A percentile compares a stretch with the other conserved stretches of the same genome.
phyloP scores from a whole-genome alignment of 1,139 yeast genomes.

The Suhomyces bolitotheri region DNA sequence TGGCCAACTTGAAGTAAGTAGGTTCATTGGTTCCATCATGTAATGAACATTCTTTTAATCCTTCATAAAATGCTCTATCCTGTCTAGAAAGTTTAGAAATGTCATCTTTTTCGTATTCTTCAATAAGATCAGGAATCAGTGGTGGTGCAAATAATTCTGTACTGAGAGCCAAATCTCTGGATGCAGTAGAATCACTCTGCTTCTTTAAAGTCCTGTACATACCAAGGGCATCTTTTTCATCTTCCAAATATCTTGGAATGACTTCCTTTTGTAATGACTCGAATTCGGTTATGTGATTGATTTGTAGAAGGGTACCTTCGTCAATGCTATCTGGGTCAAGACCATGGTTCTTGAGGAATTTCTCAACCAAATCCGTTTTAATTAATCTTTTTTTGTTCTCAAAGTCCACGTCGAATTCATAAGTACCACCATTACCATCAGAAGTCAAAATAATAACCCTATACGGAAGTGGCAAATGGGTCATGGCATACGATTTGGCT shows the following conservation, averaged over 20 bases:
- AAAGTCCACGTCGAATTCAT: conserved; percentile 32
- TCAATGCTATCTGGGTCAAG: conserved; percentile 13
- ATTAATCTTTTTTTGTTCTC: conserved; percentile 15
- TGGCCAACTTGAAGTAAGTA: conserved; percentile 22
- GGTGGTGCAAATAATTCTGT: conserved; percentile 27
- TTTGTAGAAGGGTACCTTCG: conserved; percentile 15
- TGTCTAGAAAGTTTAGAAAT: conserved; percentile 7
- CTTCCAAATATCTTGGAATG: conserved; percentile 22
- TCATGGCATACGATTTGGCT: conserved; percentile 21
- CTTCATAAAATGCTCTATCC: conserved; percentile 16
- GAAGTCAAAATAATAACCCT: conserved; percentile 32
- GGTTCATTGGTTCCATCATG: conserved; percentile 18
- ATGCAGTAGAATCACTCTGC: conserved; percentile 16
- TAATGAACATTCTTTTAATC: conserved; percentile 14
- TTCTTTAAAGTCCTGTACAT: conserved; percentile 24
- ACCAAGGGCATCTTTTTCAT: conserved; percentile 24
- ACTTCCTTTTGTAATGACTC: conserved; percentile 20
- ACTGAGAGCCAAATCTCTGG: conserved; percentile 22
- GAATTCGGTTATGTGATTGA: conserved; percentile 26
- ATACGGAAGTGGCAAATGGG: conserved; percentile 33
- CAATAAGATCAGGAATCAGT: conserved; percentile 21
- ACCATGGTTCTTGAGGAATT: conserved; percentile 12
- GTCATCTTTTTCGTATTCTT: conserved; percentile 18
- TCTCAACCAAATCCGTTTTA: conserved; percentile 14
- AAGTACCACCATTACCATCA: conserved; percentile 27